A percentile compares a stretch with the other conserved stretches of the same genome.
Conservation (phyloP, 169 alveolate species). For the Eimeria falciformis region DNA sequence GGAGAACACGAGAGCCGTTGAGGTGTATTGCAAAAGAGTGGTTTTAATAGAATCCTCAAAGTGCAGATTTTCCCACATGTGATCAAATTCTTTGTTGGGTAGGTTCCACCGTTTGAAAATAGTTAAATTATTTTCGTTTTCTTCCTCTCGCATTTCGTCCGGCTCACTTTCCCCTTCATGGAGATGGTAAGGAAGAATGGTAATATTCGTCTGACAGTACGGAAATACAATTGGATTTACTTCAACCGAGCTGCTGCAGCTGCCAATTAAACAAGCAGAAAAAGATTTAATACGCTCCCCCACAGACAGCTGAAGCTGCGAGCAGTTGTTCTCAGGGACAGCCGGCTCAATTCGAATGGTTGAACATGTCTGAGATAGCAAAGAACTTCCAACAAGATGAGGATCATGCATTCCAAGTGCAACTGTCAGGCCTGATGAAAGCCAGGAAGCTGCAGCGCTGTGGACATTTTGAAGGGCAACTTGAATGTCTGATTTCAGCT, state of each 20-base stretch:
- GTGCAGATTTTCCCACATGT: conserved; percentile 87
- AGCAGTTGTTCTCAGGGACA: neutral
- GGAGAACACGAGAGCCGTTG: conserved; percentile 85
- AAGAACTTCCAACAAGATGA: neutral
- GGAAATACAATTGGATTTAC: conserved; percentile 12
- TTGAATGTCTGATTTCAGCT: neutral
- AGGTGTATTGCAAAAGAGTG: conserved; percentile 83
- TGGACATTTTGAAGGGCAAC: neutral
- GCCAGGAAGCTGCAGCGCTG: conserved; percentile 38
- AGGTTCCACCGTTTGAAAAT: conserved; percentile 84
- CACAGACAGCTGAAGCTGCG: neutral
- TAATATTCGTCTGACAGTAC: neutral
- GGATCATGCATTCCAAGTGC: conserved; percentile 61
- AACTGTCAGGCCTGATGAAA: conserved; percentile 52
- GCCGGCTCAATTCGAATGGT: conserved; percentile 21
- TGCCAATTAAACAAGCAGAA: neutral
- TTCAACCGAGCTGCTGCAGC: conserved; percentile 10
- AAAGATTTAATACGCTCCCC: neutral
- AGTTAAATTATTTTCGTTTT: neutral
- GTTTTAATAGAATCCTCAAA: conserved; percentile 84
- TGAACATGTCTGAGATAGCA: conserved; percentile 10
- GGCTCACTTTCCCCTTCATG: conserved; percentile 15
- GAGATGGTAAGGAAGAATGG: conserved; percentile 44
- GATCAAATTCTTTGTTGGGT: conserved; percentile 84
- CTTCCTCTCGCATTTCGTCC: conserved; percentile 3